Conservation (phyloP, 495 filamentous ascomycete species). For the Articulospora tetracladia region DNA sequence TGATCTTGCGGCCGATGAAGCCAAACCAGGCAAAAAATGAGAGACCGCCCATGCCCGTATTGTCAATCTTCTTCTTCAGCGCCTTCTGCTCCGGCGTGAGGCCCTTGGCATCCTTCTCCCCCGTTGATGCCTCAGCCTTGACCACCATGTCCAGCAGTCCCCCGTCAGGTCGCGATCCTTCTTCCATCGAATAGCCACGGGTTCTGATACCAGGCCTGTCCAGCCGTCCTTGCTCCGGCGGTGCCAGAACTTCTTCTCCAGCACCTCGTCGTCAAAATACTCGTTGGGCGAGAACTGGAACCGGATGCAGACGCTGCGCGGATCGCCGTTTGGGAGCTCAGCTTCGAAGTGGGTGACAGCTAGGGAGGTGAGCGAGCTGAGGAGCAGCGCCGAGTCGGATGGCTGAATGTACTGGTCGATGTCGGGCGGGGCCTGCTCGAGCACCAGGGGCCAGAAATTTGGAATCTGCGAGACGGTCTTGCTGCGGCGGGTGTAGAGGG, state of each 20-base stretch:
- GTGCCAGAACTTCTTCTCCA: conserved; percentile 90
- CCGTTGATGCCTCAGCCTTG: conserved; percentile 39
- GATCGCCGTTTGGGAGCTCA: conserved; percentile 48
- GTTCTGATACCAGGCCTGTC: conserved; percentile 75
- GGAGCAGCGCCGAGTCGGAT: conserved; percentile 64
- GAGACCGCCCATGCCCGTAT: conserved; percentile 49
- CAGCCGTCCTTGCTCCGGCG: conserved; percentile 61
- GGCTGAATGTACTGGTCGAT: conserved; percentile 83
- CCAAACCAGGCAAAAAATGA: conserved; percentile 91
- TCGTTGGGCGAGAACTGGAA: conserved; percentile 66
- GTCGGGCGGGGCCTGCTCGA: conserved; percentile 77
- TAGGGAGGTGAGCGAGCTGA: conserved; percentile 55
- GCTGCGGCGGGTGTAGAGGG: conserved; percentile 71
- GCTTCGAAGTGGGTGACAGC: conserved; percentile 76
- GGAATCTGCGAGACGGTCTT: conserved; percentile 61
- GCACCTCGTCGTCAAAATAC: conserved; percentile 65
- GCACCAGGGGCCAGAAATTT: conserved; percentile 85
- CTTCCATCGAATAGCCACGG: conserved; percentile 87
- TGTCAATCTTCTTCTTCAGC: conserved; percentile 50
- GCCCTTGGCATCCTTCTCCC: neutral
- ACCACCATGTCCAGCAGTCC: conserved; percentile 71
- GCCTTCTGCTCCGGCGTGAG: conserved; percentile 45
- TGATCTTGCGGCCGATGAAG: conserved; percentile 61
- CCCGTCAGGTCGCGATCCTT: conserved; percentile 73
- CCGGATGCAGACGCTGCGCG: conserved; percentile 58